These are phyloP conservation scores for Calonectria hongkongensis DNA, from an alignment of 2,329 filamentous ascomycete genomes.

Conservation along the genomic window DNA sequence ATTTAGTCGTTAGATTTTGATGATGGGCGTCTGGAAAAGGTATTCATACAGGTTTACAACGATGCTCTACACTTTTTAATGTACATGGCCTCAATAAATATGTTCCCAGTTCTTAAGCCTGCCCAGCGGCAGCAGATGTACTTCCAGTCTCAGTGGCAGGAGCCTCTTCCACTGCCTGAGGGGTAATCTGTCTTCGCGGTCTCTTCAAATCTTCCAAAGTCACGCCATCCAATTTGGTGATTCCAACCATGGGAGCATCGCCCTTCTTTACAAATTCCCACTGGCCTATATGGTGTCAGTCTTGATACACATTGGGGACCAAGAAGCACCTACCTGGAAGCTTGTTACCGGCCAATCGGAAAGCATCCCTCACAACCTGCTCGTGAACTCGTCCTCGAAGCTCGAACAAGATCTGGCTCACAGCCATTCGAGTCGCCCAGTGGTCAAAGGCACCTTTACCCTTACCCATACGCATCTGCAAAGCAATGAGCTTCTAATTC, in stretches of 20 bases:
- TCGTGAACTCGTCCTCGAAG: conserved; percentile 95
- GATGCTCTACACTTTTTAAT: conserved; percentile 51
- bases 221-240: conserved; percentile 91
- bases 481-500: conserved; percentile 46
- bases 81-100: conserved; percentile 48
- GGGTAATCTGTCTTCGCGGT: conserved; percentile 80
- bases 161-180: conserved; percentile 61
- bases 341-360: conserved; percentile 95
- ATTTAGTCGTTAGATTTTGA: not conserved
- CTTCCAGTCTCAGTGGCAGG: conserved; percentile 59
- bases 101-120: conserved; percentile 44
- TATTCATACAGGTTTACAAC: conserved; percentile 54
- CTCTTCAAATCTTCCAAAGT: conserved; percentile 89
- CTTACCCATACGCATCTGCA: conserved; percentile 95
- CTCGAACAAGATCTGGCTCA: conserved; percentile 95
- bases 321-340: conserved; percentile 81
- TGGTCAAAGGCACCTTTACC: conserved; percentile 98
- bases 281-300: conserved; percentile 71
- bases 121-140: conserved; percentile 58
- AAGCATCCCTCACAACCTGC: conserved; percentile 94
- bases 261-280: conserved; percentile 97
- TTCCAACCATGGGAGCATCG: conserved; percentile 90
- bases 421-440: conserved; percentile 92
- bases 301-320: conserved; percentile 6
- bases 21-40: conserved; percentile 41